Conservation (phyloP, 192 early-diverging fungal genomes). For the Umbelopsis sp. region DNA sequence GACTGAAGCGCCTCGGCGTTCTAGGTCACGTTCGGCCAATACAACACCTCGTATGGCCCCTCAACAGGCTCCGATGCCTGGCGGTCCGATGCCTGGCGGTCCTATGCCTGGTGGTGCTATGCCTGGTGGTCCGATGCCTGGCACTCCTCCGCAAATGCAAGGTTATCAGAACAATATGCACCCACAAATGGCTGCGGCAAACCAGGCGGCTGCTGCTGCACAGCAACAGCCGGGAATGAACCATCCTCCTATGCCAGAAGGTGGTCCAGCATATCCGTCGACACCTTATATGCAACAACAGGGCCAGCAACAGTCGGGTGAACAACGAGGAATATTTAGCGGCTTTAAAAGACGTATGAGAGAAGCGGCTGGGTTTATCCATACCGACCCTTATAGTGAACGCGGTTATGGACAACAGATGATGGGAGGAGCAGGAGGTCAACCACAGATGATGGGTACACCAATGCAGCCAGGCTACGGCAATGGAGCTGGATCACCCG, state of each 20-base stretch:
- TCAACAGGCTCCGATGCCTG: slow-evolving; percentile 17
- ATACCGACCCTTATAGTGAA: slow-evolving; percentile 13
- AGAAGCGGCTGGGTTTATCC: slow-evolving; percentile 10
- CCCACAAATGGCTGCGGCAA: neutral
- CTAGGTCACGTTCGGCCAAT: slow-evolving; percentile 22
- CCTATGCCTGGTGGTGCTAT: no score
- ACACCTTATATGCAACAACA: slow-evolving; percentile 23
- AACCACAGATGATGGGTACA: no score
- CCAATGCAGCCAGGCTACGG: slow-evolving; percentile 6
- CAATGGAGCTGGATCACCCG: slow-evolving; percentile 9
- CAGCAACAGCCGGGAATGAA: slow-evolving; percentile 7
- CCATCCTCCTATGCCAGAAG: neutral
- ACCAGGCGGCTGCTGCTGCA: neutral
- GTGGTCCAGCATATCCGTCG: neutral
- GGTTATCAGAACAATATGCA: neutral
- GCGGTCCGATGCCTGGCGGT: neutral
- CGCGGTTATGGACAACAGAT: slow-evolving; percentile 10
- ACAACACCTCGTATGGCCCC: slow-evolving; percentile 9
- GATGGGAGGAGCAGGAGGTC: neutral
- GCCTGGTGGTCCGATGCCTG: neutral
- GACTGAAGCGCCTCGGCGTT: slow-evolving; percentile 23
- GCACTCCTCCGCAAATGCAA: slow-evolving; percentile 18
- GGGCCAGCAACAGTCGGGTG: neutral
- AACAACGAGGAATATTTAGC: slow-evolving; percentile 15
- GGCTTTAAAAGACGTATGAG: slow-evolving; percentile 8